Evolutionary conservation across 306 rosid genomes (phyloP).

Genomic region (Inga leiocalycina): DNA sequence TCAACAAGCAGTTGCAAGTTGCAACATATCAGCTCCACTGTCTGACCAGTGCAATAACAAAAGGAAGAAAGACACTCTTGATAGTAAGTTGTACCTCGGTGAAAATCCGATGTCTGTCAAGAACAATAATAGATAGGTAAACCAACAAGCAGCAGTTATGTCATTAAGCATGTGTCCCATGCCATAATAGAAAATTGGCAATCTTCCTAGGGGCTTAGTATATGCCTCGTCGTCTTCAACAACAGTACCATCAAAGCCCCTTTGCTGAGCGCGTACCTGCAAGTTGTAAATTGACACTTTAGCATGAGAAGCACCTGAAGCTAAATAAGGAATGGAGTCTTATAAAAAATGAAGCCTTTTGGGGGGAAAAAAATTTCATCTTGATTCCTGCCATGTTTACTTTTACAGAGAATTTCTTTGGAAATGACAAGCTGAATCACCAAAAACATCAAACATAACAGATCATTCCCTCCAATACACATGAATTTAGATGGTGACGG

Average conservation of each 20-base stretch:
- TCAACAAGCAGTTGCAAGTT: neutral
- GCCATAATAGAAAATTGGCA: slow-evolving; percentile 76
- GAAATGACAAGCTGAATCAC: neutral
- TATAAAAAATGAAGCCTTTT: neutral
- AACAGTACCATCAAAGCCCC: slow-evolving; percentile 43
- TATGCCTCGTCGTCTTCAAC: slow-evolving; percentile 53
- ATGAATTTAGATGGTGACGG: no score
- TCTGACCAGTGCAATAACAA: neutral
- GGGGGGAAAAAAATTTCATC: neutral
- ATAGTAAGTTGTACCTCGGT: slow-evolving; percentile 58
- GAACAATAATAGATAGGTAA: slow-evolving; percentile 86
- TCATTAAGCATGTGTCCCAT: slow-evolving; percentile 98
- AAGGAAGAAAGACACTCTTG: neutral
- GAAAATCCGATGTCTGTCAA: slow-evolving; percentile 89
- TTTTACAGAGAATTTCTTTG: neutral
- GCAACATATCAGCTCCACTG: neutral
- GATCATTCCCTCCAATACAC: neutral
- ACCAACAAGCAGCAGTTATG: slow-evolving; percentile 97
- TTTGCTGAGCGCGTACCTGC: slow-evolving; percentile 46
- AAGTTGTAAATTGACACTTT: slow-evolving; percentile 32
- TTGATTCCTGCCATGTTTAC: neutral
- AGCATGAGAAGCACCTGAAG: slow-evolving; percentile 1
- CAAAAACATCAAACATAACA: neutral
- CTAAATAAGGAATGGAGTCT: neutral
- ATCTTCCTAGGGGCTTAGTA: slow-evolving; percentile 66